Evolutionary conservation across 1,284 basidiomycete species (phyloP), one percentile per base, ranked within the genome.

Genomic region (Apiotrichum siamense): DNA sequence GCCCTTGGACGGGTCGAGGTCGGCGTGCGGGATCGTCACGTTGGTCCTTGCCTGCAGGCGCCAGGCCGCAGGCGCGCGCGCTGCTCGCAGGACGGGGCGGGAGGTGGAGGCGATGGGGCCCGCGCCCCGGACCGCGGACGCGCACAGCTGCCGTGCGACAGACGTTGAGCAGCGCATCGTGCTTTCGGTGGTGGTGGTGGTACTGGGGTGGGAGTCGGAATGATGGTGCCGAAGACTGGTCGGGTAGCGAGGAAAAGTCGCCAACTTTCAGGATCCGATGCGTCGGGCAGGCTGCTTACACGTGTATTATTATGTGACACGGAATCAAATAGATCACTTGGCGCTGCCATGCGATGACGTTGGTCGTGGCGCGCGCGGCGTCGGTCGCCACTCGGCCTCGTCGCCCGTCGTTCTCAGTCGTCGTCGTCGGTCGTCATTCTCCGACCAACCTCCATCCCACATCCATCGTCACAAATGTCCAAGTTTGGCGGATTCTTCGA

Each of bases 21-120:
- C 53, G 5, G 64, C 59, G 37, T 65, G 57, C 21, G 63, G 63
- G 44, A 63, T 55, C 10, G 61, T 61, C 23, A 62, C 27, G 25
- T 31, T 31, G 29, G 29, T 9, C 10, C 10, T 15, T 31, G 25
- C 11, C 13, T 17, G 25, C 20, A 25, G 39, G 3, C 25, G n/a
- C 10, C 11, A 7, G 4, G 20, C 17, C 3, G 27, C 41, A 11
- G 41, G 41, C 6, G 26, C 20, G 41, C 29, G n/a, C 9, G 41
- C 6, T 15, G 41, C 41, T 26, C 29, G n/a, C 41, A 43, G 25
- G 11, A 29, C 25, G 10, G 41, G 41, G 12, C 41, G 41, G 4
- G 41, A 43, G 17, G 41, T 43, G 10, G 41, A 43, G 27, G 41
- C 27, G 27, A 43, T 15, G 27, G 41, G 27, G 23, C 12, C 13